Base-by-base conservation (phyloP, 75 land plant genomes). In the Pseudotsuga menziesii region DNA sequence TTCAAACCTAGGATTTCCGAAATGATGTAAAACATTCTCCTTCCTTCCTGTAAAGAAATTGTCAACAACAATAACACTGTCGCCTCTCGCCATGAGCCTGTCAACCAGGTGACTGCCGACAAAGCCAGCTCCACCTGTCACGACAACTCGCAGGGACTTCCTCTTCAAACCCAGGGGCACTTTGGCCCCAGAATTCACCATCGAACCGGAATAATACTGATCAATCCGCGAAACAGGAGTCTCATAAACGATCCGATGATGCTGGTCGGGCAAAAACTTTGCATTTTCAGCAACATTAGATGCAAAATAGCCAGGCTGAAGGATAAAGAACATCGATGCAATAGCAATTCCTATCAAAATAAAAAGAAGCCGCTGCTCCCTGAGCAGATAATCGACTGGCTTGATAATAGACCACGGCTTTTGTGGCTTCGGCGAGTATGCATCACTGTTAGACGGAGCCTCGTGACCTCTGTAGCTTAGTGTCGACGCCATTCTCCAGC, bases 21-120 rank as follows among this genome's bases (percentile, higher is more conserved):
- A 91, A 75, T 96, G 98, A 70, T 93, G 96, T 89, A 85, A 85
- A 78, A 96, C 94, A 83, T 96, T 96, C 84, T 93, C 97, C 83
- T 93, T 96, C 81, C 94, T 80, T 12, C 98, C 98, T 11, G 98
- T 96, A 85, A 93, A 96, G 85, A 96, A 96, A 74, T 93, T 96
- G 57, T 96, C 98, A 56, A 96, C 91, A 69, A 96, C 98, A 82
- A 96, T n/a, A n/a, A n/a, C n/a, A n/a, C n/a, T n/a, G n/a, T 96
- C 92, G 4, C 98, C 98, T 20, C 92, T 77, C 76, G 35, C 86
- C 29, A 96, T 96, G 76, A 96, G 79, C 80, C 91, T 77, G 76
- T 96, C 98, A 76, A 96, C 98, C 61, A 96, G 86, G 67, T 96
- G 98, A 64, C 94, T 91, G 72, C 98, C 96, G 7, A 96, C 98